Evolutionary conservation across 768 basidiomycete genomes (phyloP).

Genomic region (Serendipita indica): DNA sequence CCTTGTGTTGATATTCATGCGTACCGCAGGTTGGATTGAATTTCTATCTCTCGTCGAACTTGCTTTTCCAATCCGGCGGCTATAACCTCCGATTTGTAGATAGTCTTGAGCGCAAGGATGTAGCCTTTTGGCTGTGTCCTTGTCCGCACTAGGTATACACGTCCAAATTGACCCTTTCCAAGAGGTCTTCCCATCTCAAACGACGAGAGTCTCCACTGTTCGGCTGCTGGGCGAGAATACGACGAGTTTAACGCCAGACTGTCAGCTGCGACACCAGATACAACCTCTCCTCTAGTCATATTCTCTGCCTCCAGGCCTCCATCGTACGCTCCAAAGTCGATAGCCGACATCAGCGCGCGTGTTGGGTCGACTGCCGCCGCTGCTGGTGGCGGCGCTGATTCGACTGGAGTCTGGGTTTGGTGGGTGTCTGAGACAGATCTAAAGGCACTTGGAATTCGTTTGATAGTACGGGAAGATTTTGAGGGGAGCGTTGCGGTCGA

Average conservation of each 20-base stretch:
- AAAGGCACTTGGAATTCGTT: not conserved
- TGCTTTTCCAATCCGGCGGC: constrained; percentile 31
- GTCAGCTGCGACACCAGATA: not conserved
- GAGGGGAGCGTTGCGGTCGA: too few relatives aligned
- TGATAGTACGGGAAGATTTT: not conserved
- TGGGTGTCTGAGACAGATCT: not conserved
- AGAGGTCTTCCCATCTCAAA: not conserved
- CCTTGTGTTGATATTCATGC: not conserved
- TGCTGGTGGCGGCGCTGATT: not conserved
- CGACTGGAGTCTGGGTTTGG: not conserved
- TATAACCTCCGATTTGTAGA: constrained; percentile 32
- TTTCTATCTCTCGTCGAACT: constrained; percentile 34
- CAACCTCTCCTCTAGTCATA: not conserved
- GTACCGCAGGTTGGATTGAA: constrained; percentile 29
- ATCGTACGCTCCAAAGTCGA: not conserved
- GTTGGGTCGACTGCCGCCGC: not conserved
- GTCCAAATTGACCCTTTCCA: not conserved
- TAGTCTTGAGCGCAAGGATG: constrained; percentile 24
- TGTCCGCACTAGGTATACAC: not conserved
- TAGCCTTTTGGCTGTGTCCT: not conserved
- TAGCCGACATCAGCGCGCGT: not conserved
- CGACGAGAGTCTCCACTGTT: not conserved
- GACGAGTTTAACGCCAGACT: not conserved
- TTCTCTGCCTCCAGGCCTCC: constrained; percentile 1
- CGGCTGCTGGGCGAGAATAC: not conserved